phyloP scores from a whole-genome alignment of 1,284 basidiomycete genomes.

The Trametes polyzona region DNA sequence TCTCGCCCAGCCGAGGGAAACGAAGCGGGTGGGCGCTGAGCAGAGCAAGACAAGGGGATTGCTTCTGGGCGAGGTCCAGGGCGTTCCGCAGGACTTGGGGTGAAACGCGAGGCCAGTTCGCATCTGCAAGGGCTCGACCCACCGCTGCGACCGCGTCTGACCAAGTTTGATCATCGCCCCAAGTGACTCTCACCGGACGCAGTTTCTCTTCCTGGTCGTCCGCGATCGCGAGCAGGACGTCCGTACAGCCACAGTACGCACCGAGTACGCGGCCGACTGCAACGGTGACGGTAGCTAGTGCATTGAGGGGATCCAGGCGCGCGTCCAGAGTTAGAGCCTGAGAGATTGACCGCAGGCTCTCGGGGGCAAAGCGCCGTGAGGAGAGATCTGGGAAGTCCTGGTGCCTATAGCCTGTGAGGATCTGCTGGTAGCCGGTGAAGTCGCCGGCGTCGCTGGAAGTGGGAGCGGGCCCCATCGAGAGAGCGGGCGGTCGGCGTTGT shows the following conservation, averaged over 20 bases:
- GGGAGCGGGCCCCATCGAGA: slow-evolving; percentile 8
- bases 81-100: slow-evolving; percentile 13
- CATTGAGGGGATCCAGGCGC: not conserved
- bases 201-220: slow-evolving; percentile 19
- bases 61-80: slow-evolving; percentile 26
- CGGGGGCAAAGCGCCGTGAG: slow-evolving; percentile 26
- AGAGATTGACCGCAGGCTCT: slow-evolving; percentile 17
- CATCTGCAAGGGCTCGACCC: slow-evolving; percentile 26
- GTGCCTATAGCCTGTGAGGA: slow-evolving; percentile 27
- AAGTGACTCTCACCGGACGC: slow-evolving; percentile 40
- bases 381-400: slow-evolving; percentile 29
- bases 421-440: slow-evolving; percentile 12
- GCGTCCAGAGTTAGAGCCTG: slow-evolving; percentile 8
- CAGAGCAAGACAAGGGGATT: slow-evolving; percentile 22
- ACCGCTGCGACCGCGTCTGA: slow-evolving; percentile 29
- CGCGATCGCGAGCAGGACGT: slow-evolving; percentile 44
- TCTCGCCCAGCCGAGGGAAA: not conserved
- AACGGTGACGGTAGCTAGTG: slow-evolving; percentile 31
- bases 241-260: slow-evolving; percentile 42
- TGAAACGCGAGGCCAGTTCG: slow-evolving; percentile 15
- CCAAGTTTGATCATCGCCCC: slow-evolving; percentile 43
- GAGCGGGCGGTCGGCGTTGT: slow-evolving; percentile 15
- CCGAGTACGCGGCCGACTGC: slow-evolving; percentile 44
- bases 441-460: slow-evolving; percentile 4
- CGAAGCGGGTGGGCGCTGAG: slow-evolving; percentile 7